Evolutionary conservation across 192 early-diverging fungal genomes (phyloP).

Genomic region (Hyaloraphidium curvatum): DNA sequence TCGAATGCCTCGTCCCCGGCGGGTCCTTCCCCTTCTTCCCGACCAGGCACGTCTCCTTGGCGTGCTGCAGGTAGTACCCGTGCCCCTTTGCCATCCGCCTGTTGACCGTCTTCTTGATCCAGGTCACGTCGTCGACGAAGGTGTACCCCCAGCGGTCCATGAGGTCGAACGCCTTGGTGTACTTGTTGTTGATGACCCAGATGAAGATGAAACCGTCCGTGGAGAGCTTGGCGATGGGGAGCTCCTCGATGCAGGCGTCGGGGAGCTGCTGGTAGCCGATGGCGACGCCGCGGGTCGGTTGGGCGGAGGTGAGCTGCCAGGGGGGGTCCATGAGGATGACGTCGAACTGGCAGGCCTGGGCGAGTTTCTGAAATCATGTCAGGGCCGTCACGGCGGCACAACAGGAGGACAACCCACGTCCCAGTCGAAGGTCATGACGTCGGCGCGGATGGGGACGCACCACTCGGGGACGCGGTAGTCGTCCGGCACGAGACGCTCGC

Average conservation of each 20-base stretch:
- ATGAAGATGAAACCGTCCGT: slow-evolving; percentile 86
- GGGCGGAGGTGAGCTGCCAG: slow-evolving; percentile 89
- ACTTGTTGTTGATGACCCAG: slow-evolving; percentile 99
- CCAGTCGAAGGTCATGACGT: slow-evolving; percentile 94
- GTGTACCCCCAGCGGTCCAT: slow-evolving; percentile 82
- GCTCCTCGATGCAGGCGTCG: slow-evolving; percentile 76
- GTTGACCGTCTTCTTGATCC: slow-evolving; percentile 95
- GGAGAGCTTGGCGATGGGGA: slow-evolving; percentile 72
- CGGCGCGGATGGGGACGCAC: slow-evolving; percentile 87
- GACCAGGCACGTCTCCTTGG: slow-evolving; percentile 91
- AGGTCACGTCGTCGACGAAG: slow-evolving; percentile 87
- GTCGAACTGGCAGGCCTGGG: slow-evolving; percentile 71
- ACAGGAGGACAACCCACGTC: slow-evolving; percentile 24
- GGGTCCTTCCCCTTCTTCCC: slow-evolving; percentile 51
- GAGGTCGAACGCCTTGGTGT: slow-evolving; percentile 79
- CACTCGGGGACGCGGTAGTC: no score
- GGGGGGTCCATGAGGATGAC: slow-evolving; percentile 89
- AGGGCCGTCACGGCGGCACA: background rate
- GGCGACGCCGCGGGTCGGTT: slow-evolving; percentile 80
- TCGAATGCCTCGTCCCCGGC: slow-evolving; percentile 44
- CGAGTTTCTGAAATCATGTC: slow-evolving; percentile 32
- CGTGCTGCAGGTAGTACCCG: slow-evolving; percentile 92
- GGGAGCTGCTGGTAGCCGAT: slow-evolving; percentile 91
- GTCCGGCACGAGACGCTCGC: no score
- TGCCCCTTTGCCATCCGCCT: slow-evolving; percentile 93